Evolutionary conservation across 495 filamentous ascomycete genomes (phyloP).

Genomic region (Tetracladium setigerum): DNA sequence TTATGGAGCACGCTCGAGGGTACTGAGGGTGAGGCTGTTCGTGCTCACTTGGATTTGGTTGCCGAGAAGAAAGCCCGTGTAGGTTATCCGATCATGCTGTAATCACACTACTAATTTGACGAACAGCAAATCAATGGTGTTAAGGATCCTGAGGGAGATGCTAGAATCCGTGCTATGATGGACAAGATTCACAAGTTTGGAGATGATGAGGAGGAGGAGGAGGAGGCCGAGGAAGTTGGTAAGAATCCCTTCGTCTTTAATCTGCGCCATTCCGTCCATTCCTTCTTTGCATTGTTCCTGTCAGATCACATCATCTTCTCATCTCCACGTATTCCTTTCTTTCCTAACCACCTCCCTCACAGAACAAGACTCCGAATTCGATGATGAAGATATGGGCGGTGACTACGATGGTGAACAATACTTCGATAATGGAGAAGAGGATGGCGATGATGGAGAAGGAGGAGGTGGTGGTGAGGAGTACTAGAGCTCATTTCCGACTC

Average conservation of each 20-base stretch:
- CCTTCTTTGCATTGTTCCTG: too few relatives aligned
- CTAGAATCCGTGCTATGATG: slow-evolving; percentile 21
- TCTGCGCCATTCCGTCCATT: too few relatives aligned
- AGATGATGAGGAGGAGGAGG: slow-evolving; percentile 27
- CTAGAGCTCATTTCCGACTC: slow-evolving; percentile 36
- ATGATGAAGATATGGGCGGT: slow-evolving; percentile 35
- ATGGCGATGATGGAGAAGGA: slow-evolving; percentile 33
- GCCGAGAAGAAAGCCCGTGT: slow-evolving; percentile 29
- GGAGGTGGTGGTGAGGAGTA: slow-evolving; percentile 36
- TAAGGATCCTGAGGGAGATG: slow-evolving; percentile 12
- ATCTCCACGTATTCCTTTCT: too few relatives aligned
- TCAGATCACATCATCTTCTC: too few relatives aligned
- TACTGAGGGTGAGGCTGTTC: slow-evolving; percentile 22
- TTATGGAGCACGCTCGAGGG: slow-evolving; percentile 43
- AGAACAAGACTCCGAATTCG: slow-evolving; percentile 27
- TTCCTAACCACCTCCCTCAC: too few relatives aligned
- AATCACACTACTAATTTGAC: too few relatives aligned
- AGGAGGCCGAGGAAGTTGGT: too few relatives aligned
- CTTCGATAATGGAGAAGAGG: slow-evolving; percentile 41
- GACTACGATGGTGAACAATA: slow-evolving; percentile 50
- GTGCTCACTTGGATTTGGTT: slow-evolving; percentile 1
- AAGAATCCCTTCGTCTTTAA: neutral
- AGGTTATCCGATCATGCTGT: slow-evolving; percentile 25
- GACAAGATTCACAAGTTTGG: slow-evolving; percentile 26
- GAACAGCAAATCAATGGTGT: too few relatives aligned